These are phyloP conservation scores for Wallacemonas sp. DNA, from an alignment of 208 protist genomes.

Conservation along the genomic window DNA sequence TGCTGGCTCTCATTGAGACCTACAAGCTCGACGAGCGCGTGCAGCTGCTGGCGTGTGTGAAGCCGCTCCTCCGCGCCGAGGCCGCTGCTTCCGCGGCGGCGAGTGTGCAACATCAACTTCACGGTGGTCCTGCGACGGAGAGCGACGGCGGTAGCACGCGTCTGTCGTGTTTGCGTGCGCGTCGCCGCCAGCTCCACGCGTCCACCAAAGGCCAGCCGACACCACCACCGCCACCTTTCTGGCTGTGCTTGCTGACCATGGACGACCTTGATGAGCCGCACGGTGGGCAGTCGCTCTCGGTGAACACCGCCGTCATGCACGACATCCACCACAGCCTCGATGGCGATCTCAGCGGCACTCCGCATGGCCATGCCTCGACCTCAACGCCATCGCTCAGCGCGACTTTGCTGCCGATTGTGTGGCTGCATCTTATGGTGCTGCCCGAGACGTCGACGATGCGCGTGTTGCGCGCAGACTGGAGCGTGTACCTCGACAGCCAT, in stretches of 20 bases:
- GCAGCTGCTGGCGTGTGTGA: constrained; percentile 20
- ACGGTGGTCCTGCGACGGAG: neutral
- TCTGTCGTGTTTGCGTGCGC: too few species aligned
- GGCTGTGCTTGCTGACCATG: neutral
- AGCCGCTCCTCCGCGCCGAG: constrained; percentile 36
- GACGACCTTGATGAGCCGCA: neutral
- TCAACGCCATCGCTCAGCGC: constrained; percentile 23
- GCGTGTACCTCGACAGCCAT: constrained; percentile 26
- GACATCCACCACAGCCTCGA: neutral
- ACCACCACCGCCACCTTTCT: neutral
- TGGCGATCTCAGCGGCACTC: too few species aligned
- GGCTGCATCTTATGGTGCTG: constrained; percentile 62
- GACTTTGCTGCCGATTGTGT: constrained; percentile 40
- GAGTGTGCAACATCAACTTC: neutral
- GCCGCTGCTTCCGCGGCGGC: neutral
- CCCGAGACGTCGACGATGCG: constrained; percentile 52
- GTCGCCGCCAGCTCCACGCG: constrained; percentile 1
- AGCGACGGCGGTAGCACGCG: too few species aligned
- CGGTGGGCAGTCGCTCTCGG: neutral
- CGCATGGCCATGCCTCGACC: too few species aligned
- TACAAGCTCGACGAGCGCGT: constrained; percentile 43
- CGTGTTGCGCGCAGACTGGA: constrained; percentile 40
- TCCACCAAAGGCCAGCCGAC: neutral
- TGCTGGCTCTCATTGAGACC: constrained; percentile 39
- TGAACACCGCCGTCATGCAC: neutral